Evolutionary conservation across 208 protist species (phyloP), one percentile per base, ranked within the genome.

Genomic region (Trypanosomatidae sp.): DNA sequence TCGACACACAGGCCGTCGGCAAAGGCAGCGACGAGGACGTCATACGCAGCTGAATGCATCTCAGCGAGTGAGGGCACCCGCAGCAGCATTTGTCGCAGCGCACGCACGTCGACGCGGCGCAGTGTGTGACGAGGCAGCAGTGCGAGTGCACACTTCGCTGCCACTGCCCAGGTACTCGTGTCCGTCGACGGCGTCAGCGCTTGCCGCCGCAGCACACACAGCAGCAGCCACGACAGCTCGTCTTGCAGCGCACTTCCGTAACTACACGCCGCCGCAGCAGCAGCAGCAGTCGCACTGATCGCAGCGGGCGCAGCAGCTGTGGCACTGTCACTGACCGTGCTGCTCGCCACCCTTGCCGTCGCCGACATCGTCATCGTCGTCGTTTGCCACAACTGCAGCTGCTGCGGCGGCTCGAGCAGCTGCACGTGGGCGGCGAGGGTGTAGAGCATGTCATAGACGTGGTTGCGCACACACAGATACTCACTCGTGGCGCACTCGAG

Each of bases 401-500:
- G n/a, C n/a, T n/a, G n/a, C n/a, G n/a, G n/a, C n/a, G n/a, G 68
- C 64, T 93, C 85, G 7, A 93, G 62, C n/a, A 93, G 37, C 46
- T 89, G 85, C 38, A 93, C 48, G 50, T 93, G 85, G 38, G 78
- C 56, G 21, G 71, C 75, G 7, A 93, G 60, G 32, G 74, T 88
- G 7, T 90, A 32, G 2, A 93, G 33, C 40, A 93, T 74, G 58
- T 90, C 80, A 57, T 90, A 93, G 27, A 93, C 85, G 52, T 93
- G 78, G 35, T 72, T 73, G 46, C 77, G 70, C 48, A 93, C 78
- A 50, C 73, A 93, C 22, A 87, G 53, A 52, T 93, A 93, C 42
- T 86, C 78, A 52, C 71, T 88, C 46, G 69, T 56, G 79, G 89
- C 88, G 66, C 77, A 71, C 24, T 66, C 58, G 24, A 88, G 73